Evolutionary conservation across 805 yeast genomes (phyloP), one percentile per base, ranked within the genome.

Genomic region (Kuraishia molischiana): DNA sequence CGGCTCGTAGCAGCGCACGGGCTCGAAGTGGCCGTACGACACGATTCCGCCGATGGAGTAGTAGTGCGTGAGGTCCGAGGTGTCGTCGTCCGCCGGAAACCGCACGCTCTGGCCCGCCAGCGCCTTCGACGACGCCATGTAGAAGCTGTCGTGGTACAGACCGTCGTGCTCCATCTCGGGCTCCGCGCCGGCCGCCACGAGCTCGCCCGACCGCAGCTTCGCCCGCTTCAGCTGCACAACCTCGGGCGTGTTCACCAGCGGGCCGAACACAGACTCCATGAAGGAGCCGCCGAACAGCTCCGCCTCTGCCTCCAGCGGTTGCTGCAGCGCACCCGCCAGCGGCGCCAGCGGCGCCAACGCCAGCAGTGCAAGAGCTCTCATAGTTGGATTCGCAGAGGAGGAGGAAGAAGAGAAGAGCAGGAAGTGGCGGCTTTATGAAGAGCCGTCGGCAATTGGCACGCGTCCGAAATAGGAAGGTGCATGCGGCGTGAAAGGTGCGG

Each of bases 1-100:
- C 24, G 66, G 64, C 37, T 62, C 60, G 45, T 66, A 70, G 49
- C 79, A 72, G 44, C 66, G 61, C 43, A 62, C 58, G 36, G 56
- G 55, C 6, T 65, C 63, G 34, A 68, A 54, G 36, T 67, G 70
- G 1, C 67, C 78, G 52, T 66, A 72, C 2, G 76, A 67, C 24
- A 67, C 52, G 31, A 72, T 61, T 4, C 77, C 77, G 6, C 74
- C 75, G 13, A 28, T 11, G 6, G 17, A 6, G 17, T 9, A 11
- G 17, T 11, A 5, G 31, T 28, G 17, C 49, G 69, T 67, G 13
- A 53, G 36, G 34, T 64, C 69, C 3, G 53, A 42, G 10, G 64
- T 51, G 34, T 64, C 64, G 38, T 65, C 64, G 24, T 56, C 54
- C 19, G 47, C 43, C 1, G 72, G 70, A 2, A 53, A 50, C 3